phyloP scores from a whole-genome alignment of 1,284 basidiomycete species.

The Pascua guehoae region DNA sequence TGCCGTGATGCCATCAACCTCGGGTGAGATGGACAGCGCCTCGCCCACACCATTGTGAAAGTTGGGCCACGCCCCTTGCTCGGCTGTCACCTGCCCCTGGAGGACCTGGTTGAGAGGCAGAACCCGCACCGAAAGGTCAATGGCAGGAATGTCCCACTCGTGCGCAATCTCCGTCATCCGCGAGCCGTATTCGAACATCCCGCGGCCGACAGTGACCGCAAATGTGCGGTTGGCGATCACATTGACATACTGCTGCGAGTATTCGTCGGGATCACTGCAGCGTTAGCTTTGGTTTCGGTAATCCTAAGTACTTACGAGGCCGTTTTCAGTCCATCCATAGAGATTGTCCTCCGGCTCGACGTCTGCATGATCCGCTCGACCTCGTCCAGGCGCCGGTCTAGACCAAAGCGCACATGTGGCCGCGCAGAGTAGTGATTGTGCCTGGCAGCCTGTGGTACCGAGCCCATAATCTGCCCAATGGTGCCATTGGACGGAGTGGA shows the following conservation, averaged over 20 bases:
- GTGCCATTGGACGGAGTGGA: conserved; percentile 10
- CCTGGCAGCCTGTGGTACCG: conserved; percentile 6
- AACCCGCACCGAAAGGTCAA: conserved; percentile 72
- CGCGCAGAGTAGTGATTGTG: conserved; percentile 18
- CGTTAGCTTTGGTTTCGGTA: neutral
- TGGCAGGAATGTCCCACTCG: conserved; percentile 70
- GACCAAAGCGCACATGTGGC: conserved; percentile 73
- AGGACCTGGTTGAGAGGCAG: conserved; percentile 53
- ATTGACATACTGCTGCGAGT: conserved; percentile 73
- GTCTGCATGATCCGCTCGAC: conserved; percentile 83
- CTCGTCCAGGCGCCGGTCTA: conserved; percentile 79
- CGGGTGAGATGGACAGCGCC: conserved; percentile 73
- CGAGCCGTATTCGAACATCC: conserved; percentile 79
- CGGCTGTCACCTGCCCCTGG: conserved; percentile 58
- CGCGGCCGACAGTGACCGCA: conserved; percentile 77
- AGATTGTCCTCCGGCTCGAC: conserved; percentile 63
- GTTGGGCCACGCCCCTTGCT: conserved; percentile 83
- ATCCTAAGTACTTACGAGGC: conserved; percentile 59
- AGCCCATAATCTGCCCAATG: conserved; percentile 18
- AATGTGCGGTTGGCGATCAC: conserved; percentile 79
- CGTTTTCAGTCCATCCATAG: conserved; percentile 63
- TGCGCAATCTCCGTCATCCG: conserved; percentile 67
- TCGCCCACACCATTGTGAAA: conserved; percentile 97
- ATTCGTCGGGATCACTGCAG: conserved; percentile 29
- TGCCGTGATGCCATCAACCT: conserved; percentile 73